Conservation (phyloP, 208 protist species). For the Leishmania arabica region DNA sequence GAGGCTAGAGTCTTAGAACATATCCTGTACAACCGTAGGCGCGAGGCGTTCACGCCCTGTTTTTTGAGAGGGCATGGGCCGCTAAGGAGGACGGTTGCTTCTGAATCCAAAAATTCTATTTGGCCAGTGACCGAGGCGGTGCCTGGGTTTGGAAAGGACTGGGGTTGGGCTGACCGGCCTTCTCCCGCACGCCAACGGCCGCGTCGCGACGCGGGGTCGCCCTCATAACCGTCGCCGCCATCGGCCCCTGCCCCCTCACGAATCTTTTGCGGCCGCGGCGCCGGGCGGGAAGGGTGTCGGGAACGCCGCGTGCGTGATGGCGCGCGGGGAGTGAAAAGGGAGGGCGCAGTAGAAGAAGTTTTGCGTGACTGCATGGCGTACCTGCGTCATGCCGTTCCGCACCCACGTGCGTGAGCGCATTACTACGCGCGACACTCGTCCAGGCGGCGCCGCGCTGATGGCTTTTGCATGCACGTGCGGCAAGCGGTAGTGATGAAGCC, state of each 20-base stretch:
- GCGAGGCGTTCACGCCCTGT: slow-evolving; percentile 1
- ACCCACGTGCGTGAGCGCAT: neutral
- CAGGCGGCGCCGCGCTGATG: neutral
- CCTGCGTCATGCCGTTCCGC: neutral
- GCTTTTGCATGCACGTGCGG: neutral
- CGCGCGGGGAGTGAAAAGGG: neutral
- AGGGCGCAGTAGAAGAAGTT: neutral
- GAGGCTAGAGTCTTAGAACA: too few relatives aligned
- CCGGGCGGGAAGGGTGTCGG: neutral
- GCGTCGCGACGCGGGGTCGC: slow-evolving; percentile 24
- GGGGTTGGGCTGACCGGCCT: neutral
- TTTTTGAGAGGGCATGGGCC: slow-evolving; percentile 13
- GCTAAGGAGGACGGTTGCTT: slow-evolving; percentile 32
- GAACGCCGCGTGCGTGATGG: neutral
- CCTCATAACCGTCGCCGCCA: slow-evolving; percentile 22
- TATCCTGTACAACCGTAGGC: too few relatives aligned
- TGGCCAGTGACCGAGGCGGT: neutral
- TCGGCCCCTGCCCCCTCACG: slow-evolving; percentile 17
- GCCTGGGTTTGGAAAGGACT: neutral
- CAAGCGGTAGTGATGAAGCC: neutral
- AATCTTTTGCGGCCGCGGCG: neutral
- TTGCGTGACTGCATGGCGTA: too few relatives aligned
- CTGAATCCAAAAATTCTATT: neutral
- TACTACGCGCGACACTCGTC: neutral
- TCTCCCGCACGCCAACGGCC: too few relatives aligned